These are phyloP conservation scores for Tremella mesenterica DNA, from an alignment of 768 basidiomycete species.

Conservation along the genomic window DNA sequence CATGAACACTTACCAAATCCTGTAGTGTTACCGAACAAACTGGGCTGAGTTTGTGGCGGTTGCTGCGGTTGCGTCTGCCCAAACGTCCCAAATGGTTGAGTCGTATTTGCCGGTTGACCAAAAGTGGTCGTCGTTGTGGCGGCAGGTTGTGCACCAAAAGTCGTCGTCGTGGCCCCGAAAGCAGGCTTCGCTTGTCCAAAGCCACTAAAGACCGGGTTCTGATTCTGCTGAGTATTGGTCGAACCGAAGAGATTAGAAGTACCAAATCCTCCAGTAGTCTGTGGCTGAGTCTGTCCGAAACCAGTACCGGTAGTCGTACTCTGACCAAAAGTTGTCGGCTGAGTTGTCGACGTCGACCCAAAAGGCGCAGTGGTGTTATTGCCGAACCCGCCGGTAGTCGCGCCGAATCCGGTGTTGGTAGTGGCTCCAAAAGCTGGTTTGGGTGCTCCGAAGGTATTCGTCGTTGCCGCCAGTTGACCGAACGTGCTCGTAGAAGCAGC, in stretches of 20 bases:
- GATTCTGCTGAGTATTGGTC: slow-evolving; percentile 36
- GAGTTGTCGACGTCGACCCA: slow-evolving; percentile 21
- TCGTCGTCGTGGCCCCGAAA: slow-evolving; percentile 26
- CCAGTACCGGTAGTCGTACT: slow-evolving; percentile 5
- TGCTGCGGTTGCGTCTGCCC: slow-evolving; percentile 43
- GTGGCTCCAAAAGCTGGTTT: slow-evolving; percentile 17
- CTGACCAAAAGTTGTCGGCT: slow-evolving; percentile 16
- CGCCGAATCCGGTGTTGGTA: slow-evolving; percentile 15
- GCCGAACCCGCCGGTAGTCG: slow-evolving; percentile 19
- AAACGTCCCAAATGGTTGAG: slow-evolving; percentile 37
- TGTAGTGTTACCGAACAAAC: no score
- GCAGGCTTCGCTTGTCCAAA: slow-evolving; percentile 9
- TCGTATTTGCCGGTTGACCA: slow-evolving; percentile 26
- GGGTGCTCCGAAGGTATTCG: slow-evolving; percentile 16
- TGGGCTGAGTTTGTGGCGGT: slow-evolving; percentile 28
- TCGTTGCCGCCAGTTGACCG: slow-evolving; percentile 28
- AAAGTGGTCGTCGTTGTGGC: slow-evolving; percentile 32
- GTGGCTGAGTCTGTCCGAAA: slow-evolving; percentile 34
- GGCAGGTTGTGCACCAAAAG: slow-evolving; percentile 10
- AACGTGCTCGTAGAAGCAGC: slow-evolving; percentile 14
- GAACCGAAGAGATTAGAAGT: slow-evolving; percentile 39
- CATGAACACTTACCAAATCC: no score
- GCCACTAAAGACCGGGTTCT: slow-evolving; percentile 23
- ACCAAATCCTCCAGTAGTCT: slow-evolving; percentile 34
- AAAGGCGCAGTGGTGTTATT: slow-evolving; percentile 37